A percentile compares a stretch with the other conserved stretches of the same genome.
These are phyloP conservation scores for Eucalyptus curtisii DNA, from an alignment of 345 rosid genomes.

Conservation along the genomic window DNA sequence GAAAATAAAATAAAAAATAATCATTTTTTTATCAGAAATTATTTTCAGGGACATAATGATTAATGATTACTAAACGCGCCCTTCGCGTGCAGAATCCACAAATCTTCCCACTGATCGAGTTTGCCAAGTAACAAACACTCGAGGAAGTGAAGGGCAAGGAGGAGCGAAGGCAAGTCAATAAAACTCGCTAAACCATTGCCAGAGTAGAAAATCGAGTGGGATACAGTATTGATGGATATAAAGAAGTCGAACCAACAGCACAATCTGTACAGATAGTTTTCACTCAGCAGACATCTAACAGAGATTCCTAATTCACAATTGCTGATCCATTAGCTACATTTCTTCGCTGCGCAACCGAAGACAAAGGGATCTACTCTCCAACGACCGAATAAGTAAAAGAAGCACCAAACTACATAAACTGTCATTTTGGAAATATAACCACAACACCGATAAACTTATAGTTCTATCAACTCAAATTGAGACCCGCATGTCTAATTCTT, in stretches of 20 bases:
- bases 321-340: background rate
- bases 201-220: background rate
- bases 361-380: background rate
- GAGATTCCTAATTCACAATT: background rate
- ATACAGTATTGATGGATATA: background rate
- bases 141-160: background rate
- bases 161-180: background rate
- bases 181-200: background rate
- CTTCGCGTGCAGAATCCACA: no score
- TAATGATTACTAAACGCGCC: no score
- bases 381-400: background rate
- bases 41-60: no score
- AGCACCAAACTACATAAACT: background rate
- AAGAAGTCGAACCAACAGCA: background rate
- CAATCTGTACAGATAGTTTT: background rate
- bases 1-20: no score
- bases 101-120: background rate
- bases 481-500: background rate
- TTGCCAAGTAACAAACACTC: background rate
- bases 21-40: accelerated
- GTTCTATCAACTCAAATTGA: background rate
- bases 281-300: background rate
- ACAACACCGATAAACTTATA: background rate
- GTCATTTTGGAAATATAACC: background rate
- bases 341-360: background rate